Conservation (phyloP, 2,329 filamentous ascomycete species). For the Diplodia scrobiculata region DNA sequence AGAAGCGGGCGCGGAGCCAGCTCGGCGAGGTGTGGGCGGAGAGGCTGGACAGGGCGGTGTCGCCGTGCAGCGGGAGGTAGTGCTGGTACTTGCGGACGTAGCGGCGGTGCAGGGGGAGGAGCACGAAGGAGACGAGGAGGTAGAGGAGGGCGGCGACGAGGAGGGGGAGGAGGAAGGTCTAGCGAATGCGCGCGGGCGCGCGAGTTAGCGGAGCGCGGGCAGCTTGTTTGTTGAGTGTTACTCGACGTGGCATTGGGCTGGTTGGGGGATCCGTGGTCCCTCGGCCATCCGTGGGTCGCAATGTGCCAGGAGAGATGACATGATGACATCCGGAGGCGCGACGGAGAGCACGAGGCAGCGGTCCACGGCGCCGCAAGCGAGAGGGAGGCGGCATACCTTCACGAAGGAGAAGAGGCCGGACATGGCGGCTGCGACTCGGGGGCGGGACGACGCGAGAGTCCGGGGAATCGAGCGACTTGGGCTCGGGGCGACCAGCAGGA, state of each 20-base stretch:
- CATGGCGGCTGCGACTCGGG: constrained; percentile 34
- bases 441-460: not conserved
- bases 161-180: constrained; percentile 52
- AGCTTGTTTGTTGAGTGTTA: not conserved
- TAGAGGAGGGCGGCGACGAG: constrained; percentile 50
- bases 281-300: not conserved
- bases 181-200: not conserved
- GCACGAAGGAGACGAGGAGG: constrained; percentile 44
- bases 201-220: constrained; percentile 7
- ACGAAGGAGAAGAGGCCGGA: constrained; percentile 41
- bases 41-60: constrained; percentile 31
- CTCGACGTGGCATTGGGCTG: not conserved
- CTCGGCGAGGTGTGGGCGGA: constrained; percentile 37
- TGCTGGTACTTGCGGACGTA: constrained; percentile 51
- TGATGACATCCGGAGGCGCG: not conserved
- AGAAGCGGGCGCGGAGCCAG: constrained; percentile 39
- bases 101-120: constrained; percentile 50
- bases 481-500: constrained; percentile 2
- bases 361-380: not conserved
- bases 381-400: constrained; percentile 34
- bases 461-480: not conserved
- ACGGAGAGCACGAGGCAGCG: constrained; percentile 6
- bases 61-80: constrained; percentile 46
- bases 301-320: constrained; percentile 7
- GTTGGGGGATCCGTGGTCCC: constrained; percentile 11